Evolutionary conservation across 177 flowering plant genomes (phyloP).

Genomic region (Tripterygium wilfordii): DNA sequence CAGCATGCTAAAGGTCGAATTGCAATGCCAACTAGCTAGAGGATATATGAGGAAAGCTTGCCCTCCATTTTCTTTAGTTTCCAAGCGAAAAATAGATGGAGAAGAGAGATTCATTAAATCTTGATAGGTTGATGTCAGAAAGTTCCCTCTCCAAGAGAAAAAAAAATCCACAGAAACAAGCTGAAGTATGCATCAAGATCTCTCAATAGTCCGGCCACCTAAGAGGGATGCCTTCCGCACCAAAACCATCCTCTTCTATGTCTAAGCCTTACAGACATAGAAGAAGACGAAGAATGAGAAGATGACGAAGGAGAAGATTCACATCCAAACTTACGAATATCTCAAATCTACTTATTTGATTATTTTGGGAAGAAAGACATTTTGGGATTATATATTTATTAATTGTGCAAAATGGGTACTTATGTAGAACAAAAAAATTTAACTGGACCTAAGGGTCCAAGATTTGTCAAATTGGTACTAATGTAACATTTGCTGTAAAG

Average conservation of each 20-base stretch:
- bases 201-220: slow-evolving; percentile 32
- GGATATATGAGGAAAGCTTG: not conserved
- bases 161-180: not conserved
- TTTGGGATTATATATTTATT: too few species aligned
- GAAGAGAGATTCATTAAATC: not conserved
- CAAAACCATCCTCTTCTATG: slow-evolving; percentile 36
- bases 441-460: too few species aligned
- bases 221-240: slow-evolving; percentile 52
- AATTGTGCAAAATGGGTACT: too few species aligned
- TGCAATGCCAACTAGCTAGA: not conserved
- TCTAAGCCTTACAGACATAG: slow-evolving; percentile 25
- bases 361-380: too few species aligned
- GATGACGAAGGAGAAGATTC: too few species aligned
- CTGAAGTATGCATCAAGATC: slow-evolving; percentile 3
- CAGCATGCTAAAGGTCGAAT: slow-evolving; percentile 1
- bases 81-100: too few species aligned
- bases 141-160: not conserved
- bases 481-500: too few species aligned
- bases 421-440: too few species aligned
- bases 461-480: too few species aligned
- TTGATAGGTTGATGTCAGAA: slow-evolving; percentile 2
- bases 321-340: too few species aligned
- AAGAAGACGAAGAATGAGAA: slow-evolving; percentile 5
- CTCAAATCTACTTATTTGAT: too few species aligned
- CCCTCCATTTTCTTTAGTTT: not conserved